Evolutionary conservation across 2,329 filamentous ascomycete genomes (phyloP), one percentile per base, ranked within the genome.

Genomic region (Trichophyton simii): DNA sequence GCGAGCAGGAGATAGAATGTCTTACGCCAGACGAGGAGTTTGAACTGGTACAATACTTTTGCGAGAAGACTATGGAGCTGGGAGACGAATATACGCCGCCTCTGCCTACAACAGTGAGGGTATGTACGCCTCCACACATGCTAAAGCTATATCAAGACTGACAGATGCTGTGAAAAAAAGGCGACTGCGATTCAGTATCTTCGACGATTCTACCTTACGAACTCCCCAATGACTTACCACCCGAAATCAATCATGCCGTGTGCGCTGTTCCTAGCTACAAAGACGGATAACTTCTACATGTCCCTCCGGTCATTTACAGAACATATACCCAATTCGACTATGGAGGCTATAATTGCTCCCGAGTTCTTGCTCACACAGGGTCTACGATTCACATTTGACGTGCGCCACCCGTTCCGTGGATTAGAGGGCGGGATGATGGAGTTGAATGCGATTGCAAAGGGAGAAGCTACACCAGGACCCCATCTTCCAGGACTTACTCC

Each of bases 201-300:
- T 63, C 88, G 89, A 61, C 88, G 94, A 62, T 97, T 99, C 80
- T 99, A 97, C 77, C 82, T 96, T 42, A 92, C 88, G 70, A 96
- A 97, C 76, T 95, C 89, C 46, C 84, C 91, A 69, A 96, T 97
- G 89, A 96, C 91, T 34, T 97, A 99, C 72, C 89, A 92, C 64
- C 92, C 91, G 0, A 88, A 89, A 64, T 86, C 90, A 65, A 88
- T 97, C 66, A 85, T 95, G 72, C 89, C 91, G 71, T 94, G 91
- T 34, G 89, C 88, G 41, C 82, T 99, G 60, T 97, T 95, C 78
- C 88, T 99, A 65, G 91, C 91, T 8, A 91, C 87, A 69, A 99
- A 99, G 76, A 89, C 90, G 3, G 92, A 99, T 70, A 89, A 89
- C 63, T 83, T 86, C 72, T 91, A 92, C 72, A 84, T 86, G 63